Evolutionary conservation across 2,329 filamentous ascomycete species (phyloP).

Genomic region (Tolypocladium paradoxum): DNA sequence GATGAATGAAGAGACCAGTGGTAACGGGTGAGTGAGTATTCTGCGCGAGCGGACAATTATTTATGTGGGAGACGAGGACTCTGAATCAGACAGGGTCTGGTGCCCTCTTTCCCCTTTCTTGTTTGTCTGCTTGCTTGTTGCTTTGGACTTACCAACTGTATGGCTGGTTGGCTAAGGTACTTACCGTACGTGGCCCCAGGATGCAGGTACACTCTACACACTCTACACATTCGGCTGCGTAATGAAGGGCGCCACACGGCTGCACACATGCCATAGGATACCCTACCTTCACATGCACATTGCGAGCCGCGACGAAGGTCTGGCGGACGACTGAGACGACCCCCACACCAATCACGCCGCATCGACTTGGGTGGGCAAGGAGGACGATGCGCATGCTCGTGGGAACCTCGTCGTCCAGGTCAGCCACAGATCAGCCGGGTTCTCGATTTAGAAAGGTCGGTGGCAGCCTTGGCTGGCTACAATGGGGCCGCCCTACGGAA

Average conservation of each 20-base stretch:
- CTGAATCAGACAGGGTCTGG: background rate
- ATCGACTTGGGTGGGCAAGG: background rate
- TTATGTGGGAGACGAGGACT: background rate
- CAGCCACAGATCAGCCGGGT: background rate
- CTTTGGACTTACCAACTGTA: background rate
- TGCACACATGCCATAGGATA: background rate
- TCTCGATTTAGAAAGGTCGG: background rate
- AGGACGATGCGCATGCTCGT: background rate
- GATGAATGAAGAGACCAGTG: background rate
- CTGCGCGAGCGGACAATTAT: slow-evolving; percentile 1
- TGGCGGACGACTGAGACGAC: slow-evolving; percentile 1
- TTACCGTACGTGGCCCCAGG: background rate
- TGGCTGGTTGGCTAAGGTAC: background rate
- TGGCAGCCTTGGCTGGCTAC: background rate
- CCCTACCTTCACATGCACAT: background rate
- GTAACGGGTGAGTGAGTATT: background rate
- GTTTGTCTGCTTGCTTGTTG: slow-evolving; percentile 1
- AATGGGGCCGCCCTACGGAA: background rate
- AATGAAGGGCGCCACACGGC: slow-evolving; percentile 1
- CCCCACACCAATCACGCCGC: slow-evolving; percentile 1
- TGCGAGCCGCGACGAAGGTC: background rate
- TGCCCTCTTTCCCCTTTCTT: background rate
- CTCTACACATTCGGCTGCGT: background rate
- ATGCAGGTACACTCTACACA: background rate
- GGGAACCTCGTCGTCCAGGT: background rate